A percentile compares a stretch with the other conserved stretches of the same genome.
Conservation (phyloP, 495 filamentous ascomycete species). For the Xylaria acuta region DNA sequence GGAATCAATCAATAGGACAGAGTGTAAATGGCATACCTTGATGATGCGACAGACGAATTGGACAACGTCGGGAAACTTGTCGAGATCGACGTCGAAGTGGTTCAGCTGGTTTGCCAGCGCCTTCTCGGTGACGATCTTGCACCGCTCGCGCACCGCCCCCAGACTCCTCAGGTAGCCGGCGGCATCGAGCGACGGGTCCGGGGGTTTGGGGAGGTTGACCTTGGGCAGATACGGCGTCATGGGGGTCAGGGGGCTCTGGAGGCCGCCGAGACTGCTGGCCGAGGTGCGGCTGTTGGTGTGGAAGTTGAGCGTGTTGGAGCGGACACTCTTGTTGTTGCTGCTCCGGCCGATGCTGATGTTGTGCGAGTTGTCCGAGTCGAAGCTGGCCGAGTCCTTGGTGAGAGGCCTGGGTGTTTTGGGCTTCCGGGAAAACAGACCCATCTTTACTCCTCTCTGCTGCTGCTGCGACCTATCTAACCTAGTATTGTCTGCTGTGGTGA, state of each 20-base stretch:
- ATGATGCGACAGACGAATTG: constrained; percentile 95
- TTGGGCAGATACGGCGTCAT: constrained; percentile 47
- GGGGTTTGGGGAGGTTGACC: constrained; percentile 80
- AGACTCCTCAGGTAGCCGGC: constrained; percentile 92
- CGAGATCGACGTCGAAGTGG: constrained; percentile 92
- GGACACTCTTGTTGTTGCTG: constrained; percentile 34
- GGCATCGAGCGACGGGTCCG: constrained; percentile 89
- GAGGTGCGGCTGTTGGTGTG: constrained; percentile 39
- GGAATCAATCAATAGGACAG: not conserved
- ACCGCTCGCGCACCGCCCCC: constrained; percentile 83
- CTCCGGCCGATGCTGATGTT: constrained; percentile 37
- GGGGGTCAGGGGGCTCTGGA: constrained; percentile 50
- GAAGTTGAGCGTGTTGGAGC: constrained; percentile 29
- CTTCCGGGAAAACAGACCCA: constrained; percentile 61
- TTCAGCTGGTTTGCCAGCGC: constrained; percentile 79
- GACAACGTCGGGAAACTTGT: constrained; percentile 85
- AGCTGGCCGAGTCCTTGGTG: constrained; percentile 43
- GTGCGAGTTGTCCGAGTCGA: constrained; percentile 45
- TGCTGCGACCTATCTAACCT: constrained; percentile 10
- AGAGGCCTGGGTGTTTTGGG: constrained; percentile 53
- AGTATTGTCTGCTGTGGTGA: not conserved
- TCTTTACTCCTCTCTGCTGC: constrained; percentile 12
- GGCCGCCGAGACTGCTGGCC: constrained; percentile 45
- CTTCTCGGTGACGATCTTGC: constrained; percentile 72
- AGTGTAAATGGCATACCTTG: constrained; percentile 66